phyloP scores from a whole-genome alignment of 352 stramenopile species.

The Phytophthora ohioensis region DNA sequence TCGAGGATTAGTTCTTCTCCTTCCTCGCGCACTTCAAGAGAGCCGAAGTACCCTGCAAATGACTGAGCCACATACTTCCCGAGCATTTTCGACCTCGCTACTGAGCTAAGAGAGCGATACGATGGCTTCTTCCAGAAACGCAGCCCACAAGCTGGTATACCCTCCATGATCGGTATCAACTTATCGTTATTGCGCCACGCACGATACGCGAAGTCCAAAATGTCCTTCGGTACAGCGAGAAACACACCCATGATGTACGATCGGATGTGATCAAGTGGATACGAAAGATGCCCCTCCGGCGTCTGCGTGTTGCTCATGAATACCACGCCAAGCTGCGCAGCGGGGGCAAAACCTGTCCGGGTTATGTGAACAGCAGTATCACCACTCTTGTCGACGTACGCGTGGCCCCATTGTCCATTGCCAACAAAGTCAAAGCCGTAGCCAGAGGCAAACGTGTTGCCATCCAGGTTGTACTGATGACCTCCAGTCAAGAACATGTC shows the following conservation, averaged over 20 bases:
- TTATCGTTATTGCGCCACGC: conserved; percentile 42
- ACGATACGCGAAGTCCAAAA: conserved; percentile 46
- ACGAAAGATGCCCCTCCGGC: conserved; percentile 43
- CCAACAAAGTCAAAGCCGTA: conserved; percentile 76
- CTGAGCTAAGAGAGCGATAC: conserved; percentile 30
- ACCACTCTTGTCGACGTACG: conserved; percentile 76
- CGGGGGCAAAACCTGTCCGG: conserved; percentile 58
- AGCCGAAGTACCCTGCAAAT: conserved; percentile 51
- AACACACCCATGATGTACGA: conserved; percentile 78
- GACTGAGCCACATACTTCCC: conserved; percentile 48
- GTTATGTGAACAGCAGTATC: conserved; percentile 66
- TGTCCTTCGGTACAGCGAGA: conserved; percentile 62
- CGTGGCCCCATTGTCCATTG: conserved; percentile 63
- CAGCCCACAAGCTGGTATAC: conserved; percentile 46
- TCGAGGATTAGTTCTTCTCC: conserved; percentile 21
- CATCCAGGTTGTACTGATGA: conserved; percentile 57
- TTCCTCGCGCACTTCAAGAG: conserved; percentile 41
- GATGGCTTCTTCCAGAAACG: conserved; percentile 56
- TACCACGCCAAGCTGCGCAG: conserved; percentile 59
- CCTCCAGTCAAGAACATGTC: conserved; percentile 52
- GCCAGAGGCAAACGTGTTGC: conserved; percentile 58
- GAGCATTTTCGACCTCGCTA: conserved; percentile 43
- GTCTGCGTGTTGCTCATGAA: conserved; percentile 71
- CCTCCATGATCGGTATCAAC: conserved; percentile 39
- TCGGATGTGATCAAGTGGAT: conserved; percentile 64